Conservation (phyloP, 2,329 filamentous ascomycete genomes). For the Colletotrichum godetiae region DNA sequence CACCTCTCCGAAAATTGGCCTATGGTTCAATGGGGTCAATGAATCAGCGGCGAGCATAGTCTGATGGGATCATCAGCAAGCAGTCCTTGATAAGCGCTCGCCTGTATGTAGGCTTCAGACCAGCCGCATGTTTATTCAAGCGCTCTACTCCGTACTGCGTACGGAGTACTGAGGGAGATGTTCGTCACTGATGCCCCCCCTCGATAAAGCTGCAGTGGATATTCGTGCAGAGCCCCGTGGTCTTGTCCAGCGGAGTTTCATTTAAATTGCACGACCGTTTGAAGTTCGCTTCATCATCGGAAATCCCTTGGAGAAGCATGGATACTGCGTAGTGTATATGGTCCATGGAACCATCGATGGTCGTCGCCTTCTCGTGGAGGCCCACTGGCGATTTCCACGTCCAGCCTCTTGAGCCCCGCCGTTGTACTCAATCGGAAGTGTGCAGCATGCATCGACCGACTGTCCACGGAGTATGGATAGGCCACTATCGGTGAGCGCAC, state of each 20-base stretch:
- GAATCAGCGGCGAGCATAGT: neutral
- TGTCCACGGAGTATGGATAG: neutral
- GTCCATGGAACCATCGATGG: neutral
- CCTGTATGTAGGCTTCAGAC: conserved; percentile 1
- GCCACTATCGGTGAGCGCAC: conserved; percentile 3
- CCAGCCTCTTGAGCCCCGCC: neutral
- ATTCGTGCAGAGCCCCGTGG: neutral
- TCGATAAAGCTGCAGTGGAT: conserved; percentile 12
- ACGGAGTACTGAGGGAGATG: neutral
- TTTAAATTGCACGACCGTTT: conserved; percentile 12
- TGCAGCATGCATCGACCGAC: conserved; percentile 21
- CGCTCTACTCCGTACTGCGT: neutral
- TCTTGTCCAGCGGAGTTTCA: conserved; percentile 19
- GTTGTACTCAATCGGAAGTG: neutral
- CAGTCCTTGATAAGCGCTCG: conserved; percentile 5
- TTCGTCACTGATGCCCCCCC: neutral
- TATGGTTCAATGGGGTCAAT: neutral
- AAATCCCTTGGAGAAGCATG: neutral
- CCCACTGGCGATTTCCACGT: neutral
- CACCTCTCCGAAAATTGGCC: conserved; percentile 10
- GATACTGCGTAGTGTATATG: neutral
- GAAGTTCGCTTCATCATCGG: conserved; percentile 1
- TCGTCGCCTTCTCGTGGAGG: neutral
- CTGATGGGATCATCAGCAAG: conserved; percentile 11
- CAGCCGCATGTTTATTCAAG: conserved; percentile 15